Evolutionary conservation across 768 basidiomycete genomes (phyloP), one percentile per base, ranked within the genome.

Genomic region (Flagelloscypha sp.): DNA sequence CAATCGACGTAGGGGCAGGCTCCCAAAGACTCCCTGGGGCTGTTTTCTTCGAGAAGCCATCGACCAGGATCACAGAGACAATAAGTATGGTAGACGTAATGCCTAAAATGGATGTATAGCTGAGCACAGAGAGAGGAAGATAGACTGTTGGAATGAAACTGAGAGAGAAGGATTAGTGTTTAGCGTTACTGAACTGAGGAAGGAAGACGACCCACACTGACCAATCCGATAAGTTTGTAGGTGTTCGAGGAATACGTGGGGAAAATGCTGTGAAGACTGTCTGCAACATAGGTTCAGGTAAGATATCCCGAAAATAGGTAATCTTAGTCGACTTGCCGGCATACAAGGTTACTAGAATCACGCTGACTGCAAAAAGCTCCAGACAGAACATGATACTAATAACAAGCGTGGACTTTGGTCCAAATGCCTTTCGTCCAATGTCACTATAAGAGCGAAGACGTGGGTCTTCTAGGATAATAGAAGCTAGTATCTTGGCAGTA

Each of bases 361-460:
- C 87, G 42, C 84, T 86, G 17, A 94, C 70, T 24, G 86, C 76
- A 52, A 94, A 92, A 6, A 90, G 55, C 55, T 95, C 92, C 7
- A 93, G 62, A 45, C 86, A 89, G 54, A 95, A 94, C 44, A 94
- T 65, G 6, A 68, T 35, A 43, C 75, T 77, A 35, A 85, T 81
- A 18, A 82, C 46, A 1, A 75, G 59, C 20, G 72, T 77, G 0
- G 81, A 82, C 29, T 67, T 68, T 6, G 70, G 67, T 1, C 93
- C 93, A 56, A 93, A 94, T 1, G 93, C 90, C 49, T 84, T 88
- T 39, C 74, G 70, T 18, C 84, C 89, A 42, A 95, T 84, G 50
- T 97, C 93, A 3, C 87, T 74, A 53, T 95, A 97, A 5, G 90
- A 88, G 17, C 74, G 72, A 20, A 93, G 48, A 5, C 65, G 70